Evolutionary conservation across 768 basidiomycete genomes (phyloP).

Genomic region (Serendipita vermifera): DNA sequence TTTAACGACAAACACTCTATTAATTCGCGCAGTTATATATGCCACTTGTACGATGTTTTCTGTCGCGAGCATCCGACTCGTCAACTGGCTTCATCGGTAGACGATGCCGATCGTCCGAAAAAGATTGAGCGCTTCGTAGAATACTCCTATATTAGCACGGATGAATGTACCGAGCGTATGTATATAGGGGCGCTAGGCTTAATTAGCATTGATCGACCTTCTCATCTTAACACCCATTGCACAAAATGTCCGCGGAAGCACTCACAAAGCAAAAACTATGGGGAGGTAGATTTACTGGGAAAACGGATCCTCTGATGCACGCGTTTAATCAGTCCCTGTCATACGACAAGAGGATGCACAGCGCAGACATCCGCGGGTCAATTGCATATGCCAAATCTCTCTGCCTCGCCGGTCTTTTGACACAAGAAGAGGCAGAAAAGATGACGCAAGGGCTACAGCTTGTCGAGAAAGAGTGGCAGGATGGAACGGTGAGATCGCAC

Average conservation of each 20-base stretch:
- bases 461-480: constrained; percentile 79
- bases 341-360: constrained; percentile 91
- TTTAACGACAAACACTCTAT: constrained; percentile 45
- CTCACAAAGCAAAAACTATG: constrained; percentile 63
- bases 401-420: constrained; percentile 66
- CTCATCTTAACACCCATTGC: no score
- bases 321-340: constrained; percentile 91
- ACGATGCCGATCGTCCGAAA: not conserved
- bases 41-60: constrained; percentile 37
- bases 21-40: constrained; percentile 48
- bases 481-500: constrained; percentile 42
- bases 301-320: constrained; percentile 93
- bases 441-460: constrained; percentile 60
- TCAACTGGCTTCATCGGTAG: constrained; percentile 44
- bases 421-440: constrained; percentile 54
- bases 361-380: constrained; percentile 82
- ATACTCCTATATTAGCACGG: no score
- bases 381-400: constrained; percentile 92
- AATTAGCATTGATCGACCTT: no score
- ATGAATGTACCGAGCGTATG: no score
- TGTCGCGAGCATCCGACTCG: constrained; percentile 38
- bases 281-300: constrained; percentile 82
- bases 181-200: no score
- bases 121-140: not conserved
- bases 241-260: constrained; percentile 25